These are phyloP conservation scores for Ophiostoma tasmaniense DNA, from an alignment of 2,329 filamentous ascomycete species.

Conservation along the genomic window DNA sequence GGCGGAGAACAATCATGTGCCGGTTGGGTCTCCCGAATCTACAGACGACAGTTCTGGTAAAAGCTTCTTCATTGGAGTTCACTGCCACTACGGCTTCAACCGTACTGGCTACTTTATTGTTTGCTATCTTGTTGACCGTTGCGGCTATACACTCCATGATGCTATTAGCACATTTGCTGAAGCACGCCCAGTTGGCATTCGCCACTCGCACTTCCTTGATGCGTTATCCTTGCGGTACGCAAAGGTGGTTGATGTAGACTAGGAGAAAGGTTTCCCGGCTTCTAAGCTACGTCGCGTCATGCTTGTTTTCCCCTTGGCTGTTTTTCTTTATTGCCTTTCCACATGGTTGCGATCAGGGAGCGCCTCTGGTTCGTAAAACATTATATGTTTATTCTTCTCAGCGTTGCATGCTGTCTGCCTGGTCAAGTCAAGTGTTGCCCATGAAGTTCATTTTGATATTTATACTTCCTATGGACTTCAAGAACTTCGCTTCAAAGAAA, in stretches of 20 bases:
- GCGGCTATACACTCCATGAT: constrained; percentile 61
- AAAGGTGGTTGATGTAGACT: constrained; percentile 6
- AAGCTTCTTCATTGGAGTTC: constrained; percentile 58
- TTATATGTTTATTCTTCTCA: no score
- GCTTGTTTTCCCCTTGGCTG: no score
- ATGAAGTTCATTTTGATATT: no score
- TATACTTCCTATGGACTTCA: no score
- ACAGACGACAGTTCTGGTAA: background rate
- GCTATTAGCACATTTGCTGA: constrained; percentile 71
- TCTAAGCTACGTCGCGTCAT: background rate
- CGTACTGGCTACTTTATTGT: constrained; percentile 86
- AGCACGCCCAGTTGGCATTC: constrained; percentile 71
- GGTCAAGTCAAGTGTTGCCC: no score
- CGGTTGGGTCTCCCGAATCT: background rate
- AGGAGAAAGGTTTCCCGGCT: background rate
- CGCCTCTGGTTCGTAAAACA: background rate
- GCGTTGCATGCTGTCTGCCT: no score
- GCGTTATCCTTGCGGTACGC: constrained; percentile 69
- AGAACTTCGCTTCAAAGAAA: no score
- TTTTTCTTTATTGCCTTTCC: background rate
- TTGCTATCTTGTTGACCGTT: constrained; percentile 79
- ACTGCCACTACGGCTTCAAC: constrained; percentile 96
- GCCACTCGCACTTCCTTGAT: constrained; percentile 83
- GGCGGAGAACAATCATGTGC: constrained; percentile 41
- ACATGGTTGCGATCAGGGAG: background rate